Conservation (phyloP, 768 basidiomycete species). For the Myochromella boudieri region DNA sequence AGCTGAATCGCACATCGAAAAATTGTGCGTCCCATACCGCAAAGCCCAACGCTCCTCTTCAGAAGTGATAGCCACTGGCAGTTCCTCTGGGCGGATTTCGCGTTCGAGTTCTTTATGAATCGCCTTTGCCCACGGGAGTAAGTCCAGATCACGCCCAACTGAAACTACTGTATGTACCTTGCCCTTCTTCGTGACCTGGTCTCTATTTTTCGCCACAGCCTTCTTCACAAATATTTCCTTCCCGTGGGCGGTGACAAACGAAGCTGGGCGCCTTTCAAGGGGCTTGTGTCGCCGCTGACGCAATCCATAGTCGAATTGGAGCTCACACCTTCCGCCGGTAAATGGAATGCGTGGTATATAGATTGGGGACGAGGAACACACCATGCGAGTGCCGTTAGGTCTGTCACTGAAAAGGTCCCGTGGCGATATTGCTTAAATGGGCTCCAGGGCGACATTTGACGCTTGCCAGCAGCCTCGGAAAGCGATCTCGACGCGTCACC, state of each 20-base stretch:
- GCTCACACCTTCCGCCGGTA: conserved; percentile 67
- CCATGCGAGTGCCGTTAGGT: conserved; percentile 64
- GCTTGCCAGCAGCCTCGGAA: background rate
- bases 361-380: conserved; percentile 26
- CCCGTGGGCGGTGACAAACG: conserved; percentile 57
- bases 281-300: conserved; percentile 54
- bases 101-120: conserved; percentile 79
- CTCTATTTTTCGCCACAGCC: conserved; percentile 52
- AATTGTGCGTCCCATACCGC: conserved; percentile 44
- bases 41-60: conserved; percentile 80
- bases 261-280: conserved; percentile 47
- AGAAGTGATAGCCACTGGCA: conserved; percentile 48
- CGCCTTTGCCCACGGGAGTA: conserved; percentile 39
- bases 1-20: background rate
- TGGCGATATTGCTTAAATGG: conserved; percentile 48
- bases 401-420: conserved; percentile 57
- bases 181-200: conserved; percentile 53
- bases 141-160: background rate
- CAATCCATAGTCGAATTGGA: conserved; percentile 76
- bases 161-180: conserved; percentile 37
- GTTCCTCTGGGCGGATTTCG: conserved; percentile 61
- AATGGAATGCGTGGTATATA: background rate
- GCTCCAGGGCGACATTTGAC: conserved; percentile 12
- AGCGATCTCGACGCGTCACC: background rate
- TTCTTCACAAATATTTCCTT: conserved; percentile 58